Conservation (phyloP, 805 yeast species). For the Blastobotrys robertii region DNA sequence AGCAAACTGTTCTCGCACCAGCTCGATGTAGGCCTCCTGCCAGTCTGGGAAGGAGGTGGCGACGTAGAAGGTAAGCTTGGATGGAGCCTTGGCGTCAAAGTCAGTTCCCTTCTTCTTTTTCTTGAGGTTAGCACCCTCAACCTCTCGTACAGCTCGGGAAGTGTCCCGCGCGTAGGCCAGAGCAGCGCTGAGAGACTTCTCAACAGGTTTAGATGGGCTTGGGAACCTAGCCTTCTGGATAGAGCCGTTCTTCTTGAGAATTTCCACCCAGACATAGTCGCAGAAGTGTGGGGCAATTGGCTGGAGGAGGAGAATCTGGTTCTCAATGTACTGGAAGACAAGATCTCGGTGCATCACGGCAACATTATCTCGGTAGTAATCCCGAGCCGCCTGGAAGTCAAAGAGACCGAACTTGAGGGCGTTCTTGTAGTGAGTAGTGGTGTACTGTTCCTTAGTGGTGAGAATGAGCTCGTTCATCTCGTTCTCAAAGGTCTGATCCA, state of each 20-base stretch:
- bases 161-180: slow-evolving; percentile 71
- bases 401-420: slow-evolving; percentile 88
- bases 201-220: slow-evolving; percentile 55
- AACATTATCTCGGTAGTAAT: slow-evolving; percentile 82
- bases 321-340: slow-evolving; percentile 71
- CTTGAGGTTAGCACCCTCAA: slow-evolving; percentile 78
- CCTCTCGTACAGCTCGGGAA: slow-evolving; percentile 80
- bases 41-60: slow-evolving; percentile 86
- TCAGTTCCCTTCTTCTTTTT: slow-evolving; percentile 76
- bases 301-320: slow-evolving; percentile 73
- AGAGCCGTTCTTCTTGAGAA: slow-evolving; percentile 54
- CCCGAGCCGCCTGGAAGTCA: slow-evolving; percentile 92
- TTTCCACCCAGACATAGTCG: slow-evolving; percentile 80
- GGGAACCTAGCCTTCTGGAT: slow-evolving; percentile 79
- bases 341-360: slow-evolving; percentile 74
- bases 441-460: slow-evolving; percentile 62
- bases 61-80: slow-evolving; percentile 60
- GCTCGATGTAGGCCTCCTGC: slow-evolving; percentile 70
- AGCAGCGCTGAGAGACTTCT: slow-evolving; percentile 51
- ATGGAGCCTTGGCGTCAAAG: slow-evolving; percentile 65
- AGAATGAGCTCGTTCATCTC: slow-evolving; percentile 81
- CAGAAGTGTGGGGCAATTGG: slow-evolving; percentile 96
- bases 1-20: slow-evolving; percentile 45
- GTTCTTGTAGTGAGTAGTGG: slow-evolving; percentile 66
- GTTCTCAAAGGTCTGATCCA: slow-evolving; percentile 83